phyloP scores from a whole-genome alignment of 192 early-diverging fungal genomes.

The Coemansia sp. region DNA sequence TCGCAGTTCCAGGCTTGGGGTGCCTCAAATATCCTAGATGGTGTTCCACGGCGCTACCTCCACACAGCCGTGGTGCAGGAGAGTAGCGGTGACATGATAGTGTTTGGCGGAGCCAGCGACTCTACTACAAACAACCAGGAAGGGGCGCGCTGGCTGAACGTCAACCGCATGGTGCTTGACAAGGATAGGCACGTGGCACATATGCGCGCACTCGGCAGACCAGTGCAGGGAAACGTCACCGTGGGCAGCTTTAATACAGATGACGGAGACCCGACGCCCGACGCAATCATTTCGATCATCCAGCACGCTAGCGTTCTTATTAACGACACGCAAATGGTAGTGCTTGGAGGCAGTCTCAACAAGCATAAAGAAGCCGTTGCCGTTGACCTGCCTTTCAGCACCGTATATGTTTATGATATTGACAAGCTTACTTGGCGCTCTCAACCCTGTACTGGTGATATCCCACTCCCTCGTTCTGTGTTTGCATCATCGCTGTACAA shows the following conservation, averaged over 20 bases:
- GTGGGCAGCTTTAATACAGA: slow-evolving; percentile 27
- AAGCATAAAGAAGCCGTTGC: slow-evolving; percentile 1
- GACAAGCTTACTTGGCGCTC: slow-evolving; percentile 31
- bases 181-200: not conserved
- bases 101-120: slow-evolving; percentile 46
- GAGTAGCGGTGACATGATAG: slow-evolving; percentile 38
- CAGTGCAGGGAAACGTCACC: slow-evolving; percentile 1
- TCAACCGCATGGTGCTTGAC: slow-evolving; percentile 41
- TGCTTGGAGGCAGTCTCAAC: slow-evolving; percentile 35
- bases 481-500: slow-evolving; percentile 19
- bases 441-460: slow-evolving; percentile 25
- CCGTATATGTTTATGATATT: slow-evolving; percentile 29
- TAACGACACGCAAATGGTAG: slow-evolving; percentile 41
- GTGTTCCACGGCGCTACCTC: slow-evolving; percentile 29
- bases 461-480: slow-evolving; percentile 24
- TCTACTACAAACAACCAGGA: slow-evolving; percentile 19
- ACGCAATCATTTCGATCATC: slow-evolving; percentile 10
- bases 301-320: slow-evolving; percentile 36
- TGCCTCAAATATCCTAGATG: slow-evolving; percentile 29
- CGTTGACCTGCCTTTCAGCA: slow-evolving; percentile 20
- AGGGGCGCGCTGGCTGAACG: slow-evolving; percentile 21
- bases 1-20: slow-evolving; percentile 45
- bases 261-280: slow-evolving; percentile 22
- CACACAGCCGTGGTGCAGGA: slow-evolving; percentile 40
- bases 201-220: not conserved